These are phyloP conservation scores for Plasmodium yoelii DNA, from an alignment of 169 alveolate species.

Conservation along the genomic window DNA sequence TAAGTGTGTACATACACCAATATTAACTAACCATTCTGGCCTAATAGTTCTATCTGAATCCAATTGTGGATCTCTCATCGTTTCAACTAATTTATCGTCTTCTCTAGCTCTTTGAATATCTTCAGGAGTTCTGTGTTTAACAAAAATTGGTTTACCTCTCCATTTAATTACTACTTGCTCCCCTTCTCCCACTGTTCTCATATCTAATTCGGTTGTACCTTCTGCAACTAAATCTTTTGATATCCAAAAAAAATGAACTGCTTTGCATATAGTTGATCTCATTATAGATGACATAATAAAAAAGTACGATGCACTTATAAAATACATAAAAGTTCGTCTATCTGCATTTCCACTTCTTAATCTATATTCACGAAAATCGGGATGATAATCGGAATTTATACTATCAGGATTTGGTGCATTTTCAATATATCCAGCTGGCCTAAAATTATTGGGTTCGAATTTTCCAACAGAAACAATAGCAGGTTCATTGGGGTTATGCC, in stretches of 20 bases:
- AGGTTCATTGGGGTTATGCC: slow-evolving; percentile 91
- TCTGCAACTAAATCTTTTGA: slow-evolving; percentile 86
- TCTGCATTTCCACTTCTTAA: slow-evolving; percentile 87
- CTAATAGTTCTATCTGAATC: slow-evolving; percentile 87
- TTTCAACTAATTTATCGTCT: slow-evolving; percentile 86
- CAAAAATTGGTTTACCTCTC: slow-evolving; percentile 91
- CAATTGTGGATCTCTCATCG: slow-evolving; percentile 90
- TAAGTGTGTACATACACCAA: slow-evolving; percentile 90
- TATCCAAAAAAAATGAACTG: slow-evolving; percentile 88
- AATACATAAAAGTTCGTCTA: slow-evolving; percentile 88
- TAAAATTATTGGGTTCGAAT: slow-evolving; percentile 89
- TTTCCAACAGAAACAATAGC: slow-evolving; percentile 89
- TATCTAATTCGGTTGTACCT: slow-evolving; percentile 89
- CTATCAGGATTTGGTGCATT: slow-evolving; percentile 90
- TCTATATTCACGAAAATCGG: slow-evolving; percentile 90
- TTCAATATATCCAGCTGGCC: slow-evolving; percentile 90
- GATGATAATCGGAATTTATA: slow-evolving; percentile 86
- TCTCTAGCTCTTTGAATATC: slow-evolving; percentile 88
- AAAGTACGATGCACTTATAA: slow-evolving; percentile 85
- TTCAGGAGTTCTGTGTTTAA: slow-evolving; percentile 88
- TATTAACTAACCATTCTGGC: slow-evolving; percentile 91
- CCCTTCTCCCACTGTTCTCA: slow-evolving; percentile 87
- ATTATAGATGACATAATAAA: slow-evolving; percentile 85
- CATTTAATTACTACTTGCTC: slow-evolving; percentile 88
- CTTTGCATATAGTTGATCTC: slow-evolving; percentile 86